phyloP scores from a whole-genome alignment of 805 yeast genomes.

The Cyberlindnera bimundalis region DNA sequence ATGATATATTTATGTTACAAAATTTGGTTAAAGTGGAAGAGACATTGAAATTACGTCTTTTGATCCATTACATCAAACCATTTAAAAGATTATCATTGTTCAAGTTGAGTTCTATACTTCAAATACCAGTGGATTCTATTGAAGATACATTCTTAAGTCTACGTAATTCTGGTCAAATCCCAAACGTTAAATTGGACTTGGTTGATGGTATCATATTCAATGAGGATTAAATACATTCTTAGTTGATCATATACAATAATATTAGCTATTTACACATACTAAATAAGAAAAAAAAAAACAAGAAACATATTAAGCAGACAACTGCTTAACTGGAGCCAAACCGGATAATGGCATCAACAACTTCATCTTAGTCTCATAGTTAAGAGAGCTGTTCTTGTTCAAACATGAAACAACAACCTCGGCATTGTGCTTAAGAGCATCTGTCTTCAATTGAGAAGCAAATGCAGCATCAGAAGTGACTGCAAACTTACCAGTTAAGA shows the following conservation, averaged over 20 bases:
- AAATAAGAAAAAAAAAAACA: no score
- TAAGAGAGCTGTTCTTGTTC: conserved; percentile 25
- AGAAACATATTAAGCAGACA: conserved; percentile 17
- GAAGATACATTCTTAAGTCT: conserved; percentile 26
- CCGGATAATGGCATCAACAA: conserved; percentile 29
- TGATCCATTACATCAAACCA: conserved; percentile 30
- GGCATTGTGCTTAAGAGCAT: conserved; percentile 24
- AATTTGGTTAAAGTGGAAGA: conserved; percentile 22
- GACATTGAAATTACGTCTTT: conserved; percentile 19
- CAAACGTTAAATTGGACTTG: conserved; percentile 23
- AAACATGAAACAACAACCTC: conserved; percentile 25
- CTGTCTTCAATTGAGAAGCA: conserved; percentile 17
- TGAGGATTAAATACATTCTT: conserved; percentile 1
- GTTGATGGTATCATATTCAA: conserved; percentile 27
- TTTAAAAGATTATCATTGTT: conserved; percentile 23
- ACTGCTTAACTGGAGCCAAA: conserved; percentile 25
- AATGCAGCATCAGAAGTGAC: conserved; percentile 7
- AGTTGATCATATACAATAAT: no score
- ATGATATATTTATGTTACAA: conserved; percentile 20
- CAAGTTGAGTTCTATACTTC: conserved; percentile 18
- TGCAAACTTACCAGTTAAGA: conserved; percentile 20
- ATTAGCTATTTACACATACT: no score
- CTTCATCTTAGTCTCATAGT: conserved; percentile 22
- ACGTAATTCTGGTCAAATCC: conserved; percentile 21
- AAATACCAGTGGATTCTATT: conserved; percentile 19